Percentiles rank a stretch among this genome's conserved stretches.
These are phyloP conservation scores for Metschnikowia continentalis DNA, from an alignment of 805 yeast species.

Conservation along the genomic window DNA sequence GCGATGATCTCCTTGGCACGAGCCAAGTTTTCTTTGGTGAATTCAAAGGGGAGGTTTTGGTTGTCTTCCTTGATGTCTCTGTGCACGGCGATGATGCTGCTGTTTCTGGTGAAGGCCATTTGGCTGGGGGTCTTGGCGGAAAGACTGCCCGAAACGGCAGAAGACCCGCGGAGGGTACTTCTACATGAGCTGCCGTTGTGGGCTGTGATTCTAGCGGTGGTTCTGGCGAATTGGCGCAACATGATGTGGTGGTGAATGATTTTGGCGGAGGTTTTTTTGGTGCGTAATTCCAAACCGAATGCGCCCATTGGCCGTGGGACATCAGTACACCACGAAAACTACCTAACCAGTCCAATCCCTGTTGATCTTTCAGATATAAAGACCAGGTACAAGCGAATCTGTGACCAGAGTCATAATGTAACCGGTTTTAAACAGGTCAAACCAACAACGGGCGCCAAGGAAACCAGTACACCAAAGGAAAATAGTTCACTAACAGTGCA, in stretches of 20 bases:
- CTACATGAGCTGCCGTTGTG: neutral
- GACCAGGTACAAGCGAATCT: no score
- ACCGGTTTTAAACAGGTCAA: no score
- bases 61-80: slow-evolving; percentile 69
- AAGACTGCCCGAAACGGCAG: neutral
- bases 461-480: neutral
- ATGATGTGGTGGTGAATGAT: slow-evolving; percentile 5
- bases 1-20: slow-evolving; percentile 71
- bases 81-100: slow-evolving; percentile 56
- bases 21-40: slow-evolving; percentile 56
- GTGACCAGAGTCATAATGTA: no score
- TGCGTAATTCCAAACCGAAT: slow-evolving; percentile 16
- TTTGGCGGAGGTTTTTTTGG: slow-evolving; percentile 2
- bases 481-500: no score
- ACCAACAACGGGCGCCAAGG: no score
- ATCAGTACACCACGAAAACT: slow-evolving; percentile 11
- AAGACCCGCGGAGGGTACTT: neutral
- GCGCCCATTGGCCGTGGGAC: slow-evolving; percentile 15
- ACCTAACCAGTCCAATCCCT: no score
- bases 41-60: slow-evolving; percentile 66
- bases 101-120: slow-evolving; percentile 23
- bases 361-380: no score
- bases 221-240: slow-evolving; percentile 21
- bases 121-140: slow-evolving; percentile 9
- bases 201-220: slow-evolving; percentile 4